Percentiles rank a stretch among this genome's conserved stretches.
Evolutionary conservation across 768 basidiomycete species (phyloP).

Genomic region (Mycena crocata): DNA sequence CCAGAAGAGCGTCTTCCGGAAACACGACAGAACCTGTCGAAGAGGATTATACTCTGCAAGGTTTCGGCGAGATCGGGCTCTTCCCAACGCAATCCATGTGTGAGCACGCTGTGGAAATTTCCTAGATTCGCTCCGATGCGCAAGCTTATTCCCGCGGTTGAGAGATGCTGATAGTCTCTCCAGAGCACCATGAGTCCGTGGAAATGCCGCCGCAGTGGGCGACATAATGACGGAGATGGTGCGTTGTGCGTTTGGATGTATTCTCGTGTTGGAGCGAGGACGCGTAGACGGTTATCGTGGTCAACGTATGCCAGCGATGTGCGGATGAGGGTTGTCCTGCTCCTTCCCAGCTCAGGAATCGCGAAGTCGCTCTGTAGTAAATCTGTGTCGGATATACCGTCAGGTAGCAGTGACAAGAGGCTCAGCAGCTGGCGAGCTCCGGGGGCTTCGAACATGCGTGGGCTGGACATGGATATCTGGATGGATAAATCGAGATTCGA

Average conservation of each 20-base stretch:
- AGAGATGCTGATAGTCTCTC: conserved; percentile 28
- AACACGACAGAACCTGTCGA: conserved; percentile 16
- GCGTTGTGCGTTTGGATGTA: conserved; percentile 5
- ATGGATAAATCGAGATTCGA: conserved; percentile 27
- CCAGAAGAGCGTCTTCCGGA: not conserved
- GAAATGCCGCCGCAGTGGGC: conserved; percentile 17
- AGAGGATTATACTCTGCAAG: conserved; percentile 12
- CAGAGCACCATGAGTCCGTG: conserved; percentile 18
- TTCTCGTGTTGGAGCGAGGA: conserved; percentile 19
- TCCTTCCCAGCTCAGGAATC: not conserved
- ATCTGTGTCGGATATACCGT: conserved; percentile 20
- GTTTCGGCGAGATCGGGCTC: conserved; percentile 24
- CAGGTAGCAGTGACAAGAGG: conserved; percentile 23
- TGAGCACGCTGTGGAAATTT: conserved; percentile 16
- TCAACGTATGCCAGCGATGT: conserved; percentile 15
- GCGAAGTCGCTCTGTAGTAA: conserved; percentile 8
- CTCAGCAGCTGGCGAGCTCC: conserved; percentile 9
- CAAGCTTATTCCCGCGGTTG: not conserved
- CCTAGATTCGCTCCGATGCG: conserved; percentile 20
- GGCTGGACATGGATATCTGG: conserved; percentile 19
- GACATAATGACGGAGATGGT: conserved; percentile 13
- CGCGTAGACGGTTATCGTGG: conserved; percentile 8
- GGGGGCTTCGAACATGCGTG: conserved; percentile 12
- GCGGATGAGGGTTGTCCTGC: conserved; percentile 16
- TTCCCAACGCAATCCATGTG: conserved; percentile 10